Evolutionary conservation across 176 grass and related monocot genomes (phyloP), one percentile per base, ranked within the genome.

Genomic region (Eragrostis nindensis): DNA sequence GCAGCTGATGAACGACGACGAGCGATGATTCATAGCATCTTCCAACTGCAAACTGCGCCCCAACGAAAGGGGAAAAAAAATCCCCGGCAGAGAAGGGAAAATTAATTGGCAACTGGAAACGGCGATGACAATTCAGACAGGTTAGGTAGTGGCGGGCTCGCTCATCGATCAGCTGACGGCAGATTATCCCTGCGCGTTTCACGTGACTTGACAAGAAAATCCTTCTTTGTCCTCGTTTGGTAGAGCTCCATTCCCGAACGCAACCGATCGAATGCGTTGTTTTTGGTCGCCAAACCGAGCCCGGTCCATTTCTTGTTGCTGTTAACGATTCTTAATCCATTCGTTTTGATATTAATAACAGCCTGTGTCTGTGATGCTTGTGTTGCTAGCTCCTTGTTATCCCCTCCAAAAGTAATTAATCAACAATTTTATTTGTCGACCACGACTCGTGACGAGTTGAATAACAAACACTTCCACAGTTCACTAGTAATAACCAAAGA

Each of bases 211-310:
- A 84, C 45, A 19, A 19, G 83, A 66, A 54, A 89, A 65, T 52
- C 19, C 44, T 45, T 70, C 38, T 65, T 62, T 65, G 68, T 62
- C 55, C 54, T 44, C 27, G 30, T 89, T 65, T 42, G 82, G 82
- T 74, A 80, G 63, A 89, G 63, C 61, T 32, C 81, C 81, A 70
- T 84, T 44, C 41, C 45, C 2, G 19, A 84, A 80, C 81, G 82
- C 70, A 74, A 74, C 40, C 14, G 25, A n/a, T n/a, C n/a, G n/a
- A 42, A 25, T 15, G 43, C 17, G 1, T 8, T 45, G 42, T 18
- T 66, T 39, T 25, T 53, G n/a, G 19, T 19, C 53, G 38, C 39
- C 79, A n/a, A n/a, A 25, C 40, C 41, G 24, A n/a, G 12, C 32
- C 14, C 5, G n/a, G 18, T 71, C 3, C 55, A 61, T 30, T 54